A percentile compares a stretch with the other conserved stretches of the same genome.
Evolutionary conservation across 306 rosid species (phyloP).

Genomic region (Fagus crenata): DNA sequence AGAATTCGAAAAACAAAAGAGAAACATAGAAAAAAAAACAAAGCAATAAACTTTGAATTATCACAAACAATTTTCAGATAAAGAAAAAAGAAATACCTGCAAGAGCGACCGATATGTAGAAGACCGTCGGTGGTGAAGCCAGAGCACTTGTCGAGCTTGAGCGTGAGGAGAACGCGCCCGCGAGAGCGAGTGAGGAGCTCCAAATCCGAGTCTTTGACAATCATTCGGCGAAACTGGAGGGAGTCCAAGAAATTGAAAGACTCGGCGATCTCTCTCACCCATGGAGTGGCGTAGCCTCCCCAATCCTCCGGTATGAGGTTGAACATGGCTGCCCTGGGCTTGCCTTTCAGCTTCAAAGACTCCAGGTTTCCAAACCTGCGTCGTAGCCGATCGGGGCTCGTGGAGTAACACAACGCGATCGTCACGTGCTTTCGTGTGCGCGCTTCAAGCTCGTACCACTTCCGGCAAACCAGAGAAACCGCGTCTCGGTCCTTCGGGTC

Average conservation of each 20-base stretch:
- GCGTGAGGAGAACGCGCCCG: conserved; percentile 61
- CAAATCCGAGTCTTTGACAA: conserved; percentile 82
- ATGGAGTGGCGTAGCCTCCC: conserved; percentile 89
- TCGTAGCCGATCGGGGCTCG: conserved; percentile 69
- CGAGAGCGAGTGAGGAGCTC: conserved; percentile 59
- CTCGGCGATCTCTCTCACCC: conserved; percentile 67
- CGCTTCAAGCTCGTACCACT: conserved; percentile 88
- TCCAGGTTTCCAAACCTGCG: conserved; percentile 69
- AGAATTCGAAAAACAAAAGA: background rate
- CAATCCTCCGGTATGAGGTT: conserved; percentile 93
- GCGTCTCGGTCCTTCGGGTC: conserved; percentile 83
- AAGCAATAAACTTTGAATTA: background rate
- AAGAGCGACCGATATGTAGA: conserved; percentile 51
- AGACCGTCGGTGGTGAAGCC: conserved; percentile 94
- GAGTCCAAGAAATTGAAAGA: conserved; percentile 64
- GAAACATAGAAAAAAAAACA: background rate
- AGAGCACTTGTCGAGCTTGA: conserved; percentile 89
- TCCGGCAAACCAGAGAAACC: conserved; percentile 72
- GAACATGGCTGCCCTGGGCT: conserved; percentile 96
- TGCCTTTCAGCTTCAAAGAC: conserved; percentile 79
- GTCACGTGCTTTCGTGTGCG: conserved; percentile 92
- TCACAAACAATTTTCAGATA: background rate
- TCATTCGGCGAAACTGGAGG: conserved; percentile 91
- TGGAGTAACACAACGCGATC: conserved; percentile 87
- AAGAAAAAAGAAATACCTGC: conserved; percentile 53